Conservation (phyloP, 352 stramenopile genomes). For the Globisporangium irregulare region DNA sequence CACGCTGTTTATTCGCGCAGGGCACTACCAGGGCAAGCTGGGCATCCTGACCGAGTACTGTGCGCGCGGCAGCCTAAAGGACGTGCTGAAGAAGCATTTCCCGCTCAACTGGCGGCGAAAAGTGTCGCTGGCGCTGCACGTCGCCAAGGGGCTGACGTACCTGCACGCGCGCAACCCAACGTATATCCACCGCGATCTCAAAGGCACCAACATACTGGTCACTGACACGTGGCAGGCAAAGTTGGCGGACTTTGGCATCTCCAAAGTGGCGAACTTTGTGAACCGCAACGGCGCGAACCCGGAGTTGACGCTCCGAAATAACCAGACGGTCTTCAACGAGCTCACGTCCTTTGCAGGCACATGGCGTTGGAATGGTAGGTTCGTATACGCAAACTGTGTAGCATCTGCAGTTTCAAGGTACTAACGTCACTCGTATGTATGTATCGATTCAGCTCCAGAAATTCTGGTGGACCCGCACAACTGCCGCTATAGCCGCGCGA, state of each 20-base stretch:
- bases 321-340: slow-evolving; percentile 24
- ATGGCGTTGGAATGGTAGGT: slow-evolving; percentile 58
- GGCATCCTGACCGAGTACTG: slow-evolving; percentile 74
- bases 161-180: slow-evolving; percentile 71
- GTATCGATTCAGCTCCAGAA: slow-evolving; percentile 42
- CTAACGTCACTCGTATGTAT: neutral
- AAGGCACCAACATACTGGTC: slow-evolving; percentile 71
- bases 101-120: slow-evolving; percentile 65
- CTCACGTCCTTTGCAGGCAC: slow-evolving; percentile 60
- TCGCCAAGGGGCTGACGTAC: slow-evolving; percentile 69
- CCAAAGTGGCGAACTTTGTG: slow-evolving; percentile 63
- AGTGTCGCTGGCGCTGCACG: slow-evolving; percentile 59
- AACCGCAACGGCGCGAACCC: slow-evolving; percentile 32
- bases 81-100: slow-evolving; percentile 53
- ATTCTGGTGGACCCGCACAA: slow-evolving; percentile 67
- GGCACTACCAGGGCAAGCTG: slow-evolving; percentile 55
- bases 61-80: slow-evolving; percentile 54
- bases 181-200: slow-evolving; percentile 72
- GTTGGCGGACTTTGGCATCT: slow-evolving; percentile 74
- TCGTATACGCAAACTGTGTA: neutral
- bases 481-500: slow-evolving; percentile 66
- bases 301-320: slow-evolving; percentile 19
- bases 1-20: slow-evolving; percentile 69
- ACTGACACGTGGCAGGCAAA: slow-evolving; percentile 78
- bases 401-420: neutral